Base-by-base conservation (phyloP, 2,329 filamentous ascomycete genomes). In the Aspergillus sp. region DNA sequence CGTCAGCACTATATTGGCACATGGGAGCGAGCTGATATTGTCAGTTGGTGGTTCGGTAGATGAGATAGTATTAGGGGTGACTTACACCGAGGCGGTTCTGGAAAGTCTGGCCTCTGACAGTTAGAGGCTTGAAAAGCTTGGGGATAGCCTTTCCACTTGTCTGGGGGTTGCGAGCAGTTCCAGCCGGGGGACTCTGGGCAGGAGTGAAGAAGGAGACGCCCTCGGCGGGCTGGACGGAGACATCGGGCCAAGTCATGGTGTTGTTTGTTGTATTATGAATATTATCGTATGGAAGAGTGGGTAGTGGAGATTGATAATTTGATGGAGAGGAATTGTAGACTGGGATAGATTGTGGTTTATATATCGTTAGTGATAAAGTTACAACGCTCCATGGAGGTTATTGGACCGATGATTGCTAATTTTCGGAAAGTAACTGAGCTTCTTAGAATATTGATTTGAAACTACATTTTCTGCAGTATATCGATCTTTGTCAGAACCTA, bases 111-210 rank as follows among this genome's bases (percentile, higher is more conserved):
- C 78, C 77, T n/a, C 79, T 69, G 35, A 82, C 58, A 55, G 76
- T 78, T 40, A 82, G 59, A 9, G 79, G 78, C 48, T 72, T 68
- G 66, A 82, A 82, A 27, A 82, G 69, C 58, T 81, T 82, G 3
- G 79, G 78, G 11, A 62, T 57, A 29, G 58, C 45, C 29, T 62
- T 59, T 33, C 67, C 68, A 52, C 65, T 61, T 6, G 66, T 61
- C 43, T 71, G 68, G n/a, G 69, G 68, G 46, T 65, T 58, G 26
- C 63, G 61, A 11, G 66, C 66, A 5, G 66, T 66, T 35, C 67
- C 67, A 10, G 67, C 60, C 0, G 62, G 57, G 10, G 67, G 65
- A 9, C 51, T 50, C 45, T 70, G 67, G 11, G 57, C 56, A 5
- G 67, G 66, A 5, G 67, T 62, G 52, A 62, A 69, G 54, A 66